Evolutionary conservation across 257 asterid genomes (phyloP).

Genomic region (Linaria vulgaris): DNA sequence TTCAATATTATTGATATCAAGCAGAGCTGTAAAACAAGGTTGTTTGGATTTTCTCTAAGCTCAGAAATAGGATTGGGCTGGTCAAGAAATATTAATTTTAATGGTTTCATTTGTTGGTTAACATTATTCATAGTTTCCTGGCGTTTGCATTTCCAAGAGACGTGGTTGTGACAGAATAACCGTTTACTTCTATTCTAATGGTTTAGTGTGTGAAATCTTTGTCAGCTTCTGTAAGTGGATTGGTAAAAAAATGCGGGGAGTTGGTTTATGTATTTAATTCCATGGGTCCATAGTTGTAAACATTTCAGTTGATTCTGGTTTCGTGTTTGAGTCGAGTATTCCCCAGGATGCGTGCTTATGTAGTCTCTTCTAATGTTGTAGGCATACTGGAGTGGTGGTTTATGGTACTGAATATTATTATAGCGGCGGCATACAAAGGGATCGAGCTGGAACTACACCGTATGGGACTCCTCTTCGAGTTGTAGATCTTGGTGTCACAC

Average conservation of each 20-base stretch:
- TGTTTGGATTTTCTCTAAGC: too few relatives aligned
- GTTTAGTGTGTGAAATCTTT: background rate
- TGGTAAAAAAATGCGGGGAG: background rate
- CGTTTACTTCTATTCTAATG: background rate
- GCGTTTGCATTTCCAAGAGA: too few relatives aligned
- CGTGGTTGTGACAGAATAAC: too few relatives aligned
- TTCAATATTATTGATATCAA: too few relatives aligned
- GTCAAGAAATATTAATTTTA: too few relatives aligned
- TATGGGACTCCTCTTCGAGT: conserved; percentile 81
- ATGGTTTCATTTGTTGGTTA: background rate
- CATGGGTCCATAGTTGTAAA: background rate
- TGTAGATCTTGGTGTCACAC: conserved; percentile 81
- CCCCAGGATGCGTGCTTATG: background rate
- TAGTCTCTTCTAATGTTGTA: conserved; percentile 23
- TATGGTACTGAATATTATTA: conserved; percentile 86
- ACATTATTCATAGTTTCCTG: too few relatives aligned
- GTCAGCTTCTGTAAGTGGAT: background rate
- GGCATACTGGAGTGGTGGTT: conserved; percentile 96
- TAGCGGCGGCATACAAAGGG: conserved; percentile 83
- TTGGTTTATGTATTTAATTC: background rate
- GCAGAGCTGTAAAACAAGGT: too few relatives aligned
- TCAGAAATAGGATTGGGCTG: too few relatives aligned
- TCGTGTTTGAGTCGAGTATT: background rate
- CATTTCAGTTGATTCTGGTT: background rate
- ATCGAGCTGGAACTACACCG: conserved; percentile 73